A percentile compares a stretch with the other conserved stretches of the same genome.
phyloP scores from a whole-genome alignment of 441 rosid genomes.

The Gossypium davidsonii region DNA sequence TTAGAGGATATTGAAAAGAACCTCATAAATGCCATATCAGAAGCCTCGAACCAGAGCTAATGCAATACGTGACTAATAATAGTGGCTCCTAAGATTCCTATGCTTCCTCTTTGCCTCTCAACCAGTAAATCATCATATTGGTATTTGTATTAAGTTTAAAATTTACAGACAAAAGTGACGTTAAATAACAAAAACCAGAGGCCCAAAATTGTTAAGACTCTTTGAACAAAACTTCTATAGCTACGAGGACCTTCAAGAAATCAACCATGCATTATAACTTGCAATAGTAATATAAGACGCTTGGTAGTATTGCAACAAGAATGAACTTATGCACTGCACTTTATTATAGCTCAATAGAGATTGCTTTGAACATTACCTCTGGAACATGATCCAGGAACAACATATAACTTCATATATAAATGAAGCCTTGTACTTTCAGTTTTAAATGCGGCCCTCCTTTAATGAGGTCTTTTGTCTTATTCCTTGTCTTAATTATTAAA shows the following conservation, averaged over 20 bases:
- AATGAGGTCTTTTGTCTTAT: not conserved
- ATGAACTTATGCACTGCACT: not conserved
- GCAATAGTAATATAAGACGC: not conserved
- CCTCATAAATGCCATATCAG: not conserved
- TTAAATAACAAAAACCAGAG: not conserved
- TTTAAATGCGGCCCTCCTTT: not conserved
- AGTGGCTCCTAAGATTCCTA: not conserved
- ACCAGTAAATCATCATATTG: not conserved
- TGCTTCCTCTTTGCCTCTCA: conserved; percentile 1
- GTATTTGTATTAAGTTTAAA: not conserved
- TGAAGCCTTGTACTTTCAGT: not conserved
- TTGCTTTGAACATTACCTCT: not conserved
- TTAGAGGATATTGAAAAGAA: not conserved
- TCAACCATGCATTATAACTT: not conserved
- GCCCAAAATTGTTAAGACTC: not conserved
- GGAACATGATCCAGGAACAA: not conserved
- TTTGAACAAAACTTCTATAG: not conserved
- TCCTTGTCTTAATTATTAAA: not conserved
- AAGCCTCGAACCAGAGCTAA: not conserved
- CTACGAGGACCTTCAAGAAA: not conserved
- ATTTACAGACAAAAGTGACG: not conserved
- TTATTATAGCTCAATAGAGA: not conserved
- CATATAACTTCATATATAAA: conserved; percentile 1
- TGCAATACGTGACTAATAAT: not conserved
- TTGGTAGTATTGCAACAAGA: not conserved